Evolutionary conservation across 1,284 basidiomycete species (phyloP).

Genomic region (Sphagnurus paluster): DNA sequence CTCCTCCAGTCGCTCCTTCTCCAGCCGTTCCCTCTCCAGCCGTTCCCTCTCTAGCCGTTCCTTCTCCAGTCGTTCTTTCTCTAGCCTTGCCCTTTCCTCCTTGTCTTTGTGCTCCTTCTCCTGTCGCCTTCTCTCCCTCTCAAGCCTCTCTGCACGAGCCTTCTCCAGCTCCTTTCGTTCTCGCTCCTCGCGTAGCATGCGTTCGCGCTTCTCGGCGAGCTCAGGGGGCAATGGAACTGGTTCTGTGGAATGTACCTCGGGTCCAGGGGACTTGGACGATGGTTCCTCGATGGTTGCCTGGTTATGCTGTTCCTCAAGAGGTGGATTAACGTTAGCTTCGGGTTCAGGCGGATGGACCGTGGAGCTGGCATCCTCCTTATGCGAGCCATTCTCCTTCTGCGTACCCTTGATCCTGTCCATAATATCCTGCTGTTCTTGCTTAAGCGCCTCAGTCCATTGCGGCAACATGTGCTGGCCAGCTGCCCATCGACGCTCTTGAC

Average conservation of each 20-base stretch:
- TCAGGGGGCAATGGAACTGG: slow-evolving; percentile 4
- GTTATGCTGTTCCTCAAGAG: slow-evolving; percentile 4
- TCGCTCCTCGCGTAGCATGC: not conserved
- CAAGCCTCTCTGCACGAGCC: no score
- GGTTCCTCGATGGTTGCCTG: no score
- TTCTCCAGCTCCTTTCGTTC: slow-evolving; percentile 11
- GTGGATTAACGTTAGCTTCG: no score
- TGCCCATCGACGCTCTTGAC: slow-evolving; percentile 41
- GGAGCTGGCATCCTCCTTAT: not conserved
- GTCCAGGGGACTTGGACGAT: not conserved
- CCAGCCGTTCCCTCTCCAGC: slow-evolving; percentile 5
- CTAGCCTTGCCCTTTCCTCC: not conserved
- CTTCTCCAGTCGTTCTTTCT: slow-evolving; percentile 1
- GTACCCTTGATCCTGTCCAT: slow-evolving; percentile 32
- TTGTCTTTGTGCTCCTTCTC: slow-evolving; percentile 3
- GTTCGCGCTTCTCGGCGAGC: slow-evolving; percentile 8
- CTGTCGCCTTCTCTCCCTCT: slow-evolving; percentile 1
- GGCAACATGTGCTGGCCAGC: slow-evolving; percentile 32
- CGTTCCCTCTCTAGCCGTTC: slow-evolving; percentile 5
- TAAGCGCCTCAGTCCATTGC: slow-evolving; percentile 36
- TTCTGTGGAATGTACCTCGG: not conserved
- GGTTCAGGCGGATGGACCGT: no score
- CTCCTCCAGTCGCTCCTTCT: not conserved
- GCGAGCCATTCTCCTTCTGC: slow-evolving; percentile 13
- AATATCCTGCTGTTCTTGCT: slow-evolving; percentile 43